Conservation (phyloP, 805 yeast genomes). For the Candida lessepsii region DNA sequence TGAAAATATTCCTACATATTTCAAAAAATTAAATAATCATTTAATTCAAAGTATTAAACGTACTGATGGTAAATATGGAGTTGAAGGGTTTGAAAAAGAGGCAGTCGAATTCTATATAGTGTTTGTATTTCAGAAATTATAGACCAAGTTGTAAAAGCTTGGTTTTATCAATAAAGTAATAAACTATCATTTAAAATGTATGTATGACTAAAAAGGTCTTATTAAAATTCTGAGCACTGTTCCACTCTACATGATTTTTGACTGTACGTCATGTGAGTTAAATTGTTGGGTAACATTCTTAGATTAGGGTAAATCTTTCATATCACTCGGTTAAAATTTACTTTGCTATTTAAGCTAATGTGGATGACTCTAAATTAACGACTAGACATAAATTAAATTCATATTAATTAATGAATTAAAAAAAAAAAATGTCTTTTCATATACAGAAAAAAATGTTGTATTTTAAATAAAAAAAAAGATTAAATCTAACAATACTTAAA, state of each 20-base stretch:
- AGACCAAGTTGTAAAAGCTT: no score
- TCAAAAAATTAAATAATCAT: constrained; percentile 54
- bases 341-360: no score
- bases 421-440: no score
- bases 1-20: constrained; percentile 71
- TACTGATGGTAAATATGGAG: constrained; percentile 78
- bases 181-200: no score
- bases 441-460: no score
- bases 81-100: constrained; percentile 86
- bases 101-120: constrained; percentile 85
- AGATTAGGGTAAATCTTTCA: constrained; percentile 2
- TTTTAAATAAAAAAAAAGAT: not conserved
- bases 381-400: no score
- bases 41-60: constrained; percentile 69
- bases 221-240: not conserved
- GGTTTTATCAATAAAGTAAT: no score
- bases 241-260: not conserved
- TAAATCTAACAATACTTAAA: not conserved
- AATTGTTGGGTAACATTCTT: constrained; percentile 3
- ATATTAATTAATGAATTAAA: no score
- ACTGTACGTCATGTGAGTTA: not conserved
- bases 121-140: constrained; percentile 71
- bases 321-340: not conserved
- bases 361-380: no score
- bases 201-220: no score